These are phyloP conservation scores for Penicillium diatomitis DNA, from an alignment of 495 filamentous ascomycete genomes.

Conservation along the genomic window DNA sequence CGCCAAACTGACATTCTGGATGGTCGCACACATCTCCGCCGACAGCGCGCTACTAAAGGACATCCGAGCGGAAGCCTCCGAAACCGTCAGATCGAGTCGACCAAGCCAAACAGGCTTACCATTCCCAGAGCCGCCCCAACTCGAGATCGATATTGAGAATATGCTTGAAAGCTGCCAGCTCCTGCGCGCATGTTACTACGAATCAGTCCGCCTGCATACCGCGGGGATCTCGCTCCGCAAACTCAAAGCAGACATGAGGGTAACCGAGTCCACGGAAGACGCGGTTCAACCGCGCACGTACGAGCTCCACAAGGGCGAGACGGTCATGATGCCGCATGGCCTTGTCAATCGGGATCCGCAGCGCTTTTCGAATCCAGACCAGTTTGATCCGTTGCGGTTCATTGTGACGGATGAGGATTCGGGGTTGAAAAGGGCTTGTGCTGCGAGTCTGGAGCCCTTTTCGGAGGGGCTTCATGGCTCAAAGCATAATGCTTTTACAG, in stretches of 20 bases:
- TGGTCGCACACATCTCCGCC: slow-evolving; percentile 43
- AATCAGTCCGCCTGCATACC: slow-evolving; percentile 44
- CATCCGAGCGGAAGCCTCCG: slow-evolving; percentile 44
- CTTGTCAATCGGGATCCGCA: slow-evolving; percentile 39
- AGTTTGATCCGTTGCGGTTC: slow-evolving; percentile 45
- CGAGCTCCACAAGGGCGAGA: slow-evolving; percentile 39
- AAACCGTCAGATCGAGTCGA: slow-evolving; percentile 36
- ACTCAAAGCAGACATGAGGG: slow-evolving; percentile 32
- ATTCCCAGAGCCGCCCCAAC: slow-evolving; percentile 37
- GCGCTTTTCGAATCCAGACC: slow-evolving; percentile 39
- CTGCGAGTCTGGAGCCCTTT: slow-evolving; percentile 30
- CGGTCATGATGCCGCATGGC: slow-evolving; percentile 40
- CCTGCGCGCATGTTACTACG: slow-evolving; percentile 45
- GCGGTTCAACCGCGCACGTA: slow-evolving; percentile 31
- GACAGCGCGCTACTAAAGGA: slow-evolving; percentile 34
- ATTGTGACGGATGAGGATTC: slow-evolving; percentile 32
- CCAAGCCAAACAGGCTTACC: slow-evolving; percentile 43
- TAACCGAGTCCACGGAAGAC: slow-evolving; percentile 37
- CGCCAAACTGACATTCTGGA: slow-evolving; percentile 47
- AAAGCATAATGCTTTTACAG: slow-evolving; percentile 41
- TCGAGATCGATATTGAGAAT: slow-evolving; percentile 38
- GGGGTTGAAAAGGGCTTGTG: slow-evolving; percentile 16
- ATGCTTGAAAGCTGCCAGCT: slow-evolving; percentile 40
- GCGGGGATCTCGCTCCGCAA: slow-evolving; percentile 37
- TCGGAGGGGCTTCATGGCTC: slow-evolving; percentile 37